Base-by-base conservation (phyloP, 768 basidiomycete species). In the Lactarius quietus region DNA sequence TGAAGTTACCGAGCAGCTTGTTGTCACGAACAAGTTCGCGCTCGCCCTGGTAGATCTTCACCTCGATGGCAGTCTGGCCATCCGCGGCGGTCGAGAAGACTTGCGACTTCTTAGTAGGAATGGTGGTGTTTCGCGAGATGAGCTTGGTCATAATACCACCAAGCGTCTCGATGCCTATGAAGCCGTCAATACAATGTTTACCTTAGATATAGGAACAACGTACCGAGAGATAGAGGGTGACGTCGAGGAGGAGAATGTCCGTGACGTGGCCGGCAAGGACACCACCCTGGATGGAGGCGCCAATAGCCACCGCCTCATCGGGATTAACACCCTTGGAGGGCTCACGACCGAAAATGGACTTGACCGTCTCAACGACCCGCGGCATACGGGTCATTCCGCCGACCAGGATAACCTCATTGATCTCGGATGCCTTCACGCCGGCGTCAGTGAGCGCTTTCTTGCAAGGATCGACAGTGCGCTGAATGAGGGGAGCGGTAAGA, bases 301-400 rank as follows among this genome's bases (percentile, higher is more conserved):
- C 97, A 66, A 98, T 95, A 54, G 97, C 95, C 72, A 98, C 97
- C 61, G 97, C 97, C 79, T 98, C 96, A 70, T 99, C 97, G 59
- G 97, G 97, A 83, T 99, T 99, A 73, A 98, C 96, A 77, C 96
- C 96, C 83, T 98, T 99, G 78, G 87, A 90, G 26, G 97, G 95
- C 26, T 99, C 97, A 56, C 94, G 91, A 61, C 95, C 95, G 74
- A 99, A 99, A 74, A 97, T 84, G 18, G 76, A 73, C 84, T 95
- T 95, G 74, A 99, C 97, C 6, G 94, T 96, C 65, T 98, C 96
- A 28, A 84, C 83, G 39, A 99, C 96, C 72, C 86, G 86, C 56
- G 97, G 97, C 95, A 98, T 98, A 73, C 97, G 94, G 54, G 89
- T 89, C 95, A 98, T 98, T 72, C 97, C 97, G 76, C 97, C 97